Evolutionary conservation across 371 early-diverging fungal species (phyloP), one percentile per base, ranked within the genome.

Genomic region (Dichotomocladium elegans): DNA sequence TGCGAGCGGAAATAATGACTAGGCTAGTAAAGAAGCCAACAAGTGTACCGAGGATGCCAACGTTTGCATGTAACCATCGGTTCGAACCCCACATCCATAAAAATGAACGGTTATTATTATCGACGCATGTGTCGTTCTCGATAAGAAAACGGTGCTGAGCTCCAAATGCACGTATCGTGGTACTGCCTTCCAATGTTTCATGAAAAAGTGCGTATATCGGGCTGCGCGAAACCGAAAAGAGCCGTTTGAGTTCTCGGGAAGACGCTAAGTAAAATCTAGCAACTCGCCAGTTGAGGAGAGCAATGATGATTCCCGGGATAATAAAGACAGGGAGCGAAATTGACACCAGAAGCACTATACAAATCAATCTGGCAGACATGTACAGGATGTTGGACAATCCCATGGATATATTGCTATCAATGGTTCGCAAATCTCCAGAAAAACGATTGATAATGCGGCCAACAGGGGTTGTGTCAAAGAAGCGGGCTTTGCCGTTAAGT

Each of bases 401-500:
- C n/a, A n/a, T n/a, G n/a, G n/a, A n/a, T n/a, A n/a, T n/a, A n/a
- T n/a, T n/a, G n/a, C n/a, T n/a, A n/a, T 91, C 90, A 37, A 88
- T 68, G 21, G 87, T 80, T 42, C 83, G 81, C 35, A 90, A 67
- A 60, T 93, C 91, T 17, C 82, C 80, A 3, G 87, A 85, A 57
- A 93, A 91, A 17, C 94, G 76, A 59, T 93, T 91, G 47, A 94
- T 70, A 45, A 95, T 86, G 34, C 93, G 79, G 3, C 93, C 95
- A 4, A 92, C 46, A 4, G 95, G 95, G 8, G 89, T 90, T 0
- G 87, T 86, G 48, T 94, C 93, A 67, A 90, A 94, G 63, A 94
- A 94, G 1, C 83, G 68, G 41, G 90, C 66, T 3, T 88, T 90
- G 0, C 92, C 85, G 6, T 81, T 69, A 30, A 91, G 57, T 10